Percentiles rank a stretch among this genome's conserved stretches.
Evolutionary conservation across 2,329 filamentous ascomycete genomes (phyloP).

Genomic region (Biscogniauxia mediterranea): DNA sequence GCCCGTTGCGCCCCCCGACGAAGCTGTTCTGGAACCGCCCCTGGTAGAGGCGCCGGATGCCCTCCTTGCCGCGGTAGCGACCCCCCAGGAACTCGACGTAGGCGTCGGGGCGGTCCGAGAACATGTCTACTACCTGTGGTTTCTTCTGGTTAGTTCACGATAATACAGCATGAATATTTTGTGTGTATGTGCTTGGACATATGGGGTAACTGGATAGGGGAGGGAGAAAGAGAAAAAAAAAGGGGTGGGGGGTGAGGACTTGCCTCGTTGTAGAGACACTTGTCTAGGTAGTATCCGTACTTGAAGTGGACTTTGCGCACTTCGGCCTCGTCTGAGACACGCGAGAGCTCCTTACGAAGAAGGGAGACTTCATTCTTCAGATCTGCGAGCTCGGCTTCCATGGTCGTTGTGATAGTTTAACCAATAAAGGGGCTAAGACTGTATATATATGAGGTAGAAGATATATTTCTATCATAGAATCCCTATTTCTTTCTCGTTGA

Average conservation of each 20-base stretch:
- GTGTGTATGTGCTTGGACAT: too few species aligned
- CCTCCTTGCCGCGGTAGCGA: conserved; percentile 50
- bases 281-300: conserved; percentile 59
- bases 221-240: background rate
- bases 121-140: conserved; percentile 46
- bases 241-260: background rate
- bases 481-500: too few species aligned
- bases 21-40: conserved; percentile 50
- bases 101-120: conserved; percentile 50
- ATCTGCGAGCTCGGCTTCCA: conserved; percentile 36
- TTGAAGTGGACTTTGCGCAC: conserved; percentile 56
- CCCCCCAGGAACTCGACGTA: conserved; percentile 57
- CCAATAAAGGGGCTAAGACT: background rate
- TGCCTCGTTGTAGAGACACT: conserved; percentile 56
- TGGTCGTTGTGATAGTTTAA: conserved; percentile 12
- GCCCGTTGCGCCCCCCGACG: conserved; percentile 53
- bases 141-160: background rate
- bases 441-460: conserved; percentile 7
- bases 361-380: conserved; percentile 37
- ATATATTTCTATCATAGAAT: too few species aligned
- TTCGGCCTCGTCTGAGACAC: conserved; percentile 48
- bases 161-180: too few species aligned
- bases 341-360: conserved; percentile 35
- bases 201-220: too few species aligned
- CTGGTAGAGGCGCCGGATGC: conserved; percentile 51